These are phyloP conservation scores for Colletotrichum tamarilloi DNA, from an alignment of 2,329 filamentous ascomycete species.

Conservation along the genomic window DNA sequence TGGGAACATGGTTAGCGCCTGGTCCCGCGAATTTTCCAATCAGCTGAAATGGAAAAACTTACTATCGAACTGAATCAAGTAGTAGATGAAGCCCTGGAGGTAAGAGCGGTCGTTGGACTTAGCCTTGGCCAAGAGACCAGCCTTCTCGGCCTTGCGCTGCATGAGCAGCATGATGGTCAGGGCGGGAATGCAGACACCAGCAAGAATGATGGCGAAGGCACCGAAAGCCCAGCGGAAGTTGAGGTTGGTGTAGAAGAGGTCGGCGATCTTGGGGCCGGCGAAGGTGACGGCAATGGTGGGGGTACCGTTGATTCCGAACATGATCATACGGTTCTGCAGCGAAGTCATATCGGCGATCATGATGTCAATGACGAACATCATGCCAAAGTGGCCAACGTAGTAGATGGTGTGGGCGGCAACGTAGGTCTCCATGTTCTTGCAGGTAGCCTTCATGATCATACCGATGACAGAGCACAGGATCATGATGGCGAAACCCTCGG, in stretches of 20 bases:
- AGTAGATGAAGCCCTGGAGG: conserved; percentile 31
- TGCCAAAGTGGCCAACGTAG: conserved; percentile 63
- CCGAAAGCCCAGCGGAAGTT: conserved; percentile 66
- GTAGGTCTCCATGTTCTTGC: conserved; percentile 66
- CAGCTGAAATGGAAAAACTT: background rate
- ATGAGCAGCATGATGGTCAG: conserved; percentile 47
- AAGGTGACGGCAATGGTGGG: conserved; percentile 58
- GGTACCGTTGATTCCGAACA: conserved; percentile 54
- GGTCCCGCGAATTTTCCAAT: background rate
- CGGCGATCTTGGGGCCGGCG: conserved; percentile 53
- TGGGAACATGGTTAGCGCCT: background rate
- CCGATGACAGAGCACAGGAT: conserved; percentile 59
- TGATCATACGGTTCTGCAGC: conserved; percentile 55
- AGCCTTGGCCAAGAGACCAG: conserved; percentile 48
- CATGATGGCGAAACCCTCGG: conserved; percentile 56
- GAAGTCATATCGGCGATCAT: conserved; percentile 57
- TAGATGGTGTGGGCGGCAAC: conserved; percentile 73
- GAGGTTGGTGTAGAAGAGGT: conserved; percentile 50
- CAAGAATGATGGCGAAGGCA: conserved; percentile 71
- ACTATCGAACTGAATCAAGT: conserved; percentile 36
- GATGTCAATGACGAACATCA: conserved; percentile 54
- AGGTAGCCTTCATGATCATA: conserved; percentile 73
- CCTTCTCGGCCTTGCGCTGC: conserved; percentile 59
- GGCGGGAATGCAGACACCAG: conserved; percentile 55
- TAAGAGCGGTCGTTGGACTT: conserved; percentile 22